Percentiles rank a stretch among this genome's conserved stretches.
Conservation (phyloP, 306 rosid genomes). For the Medicago arabica region DNA sequence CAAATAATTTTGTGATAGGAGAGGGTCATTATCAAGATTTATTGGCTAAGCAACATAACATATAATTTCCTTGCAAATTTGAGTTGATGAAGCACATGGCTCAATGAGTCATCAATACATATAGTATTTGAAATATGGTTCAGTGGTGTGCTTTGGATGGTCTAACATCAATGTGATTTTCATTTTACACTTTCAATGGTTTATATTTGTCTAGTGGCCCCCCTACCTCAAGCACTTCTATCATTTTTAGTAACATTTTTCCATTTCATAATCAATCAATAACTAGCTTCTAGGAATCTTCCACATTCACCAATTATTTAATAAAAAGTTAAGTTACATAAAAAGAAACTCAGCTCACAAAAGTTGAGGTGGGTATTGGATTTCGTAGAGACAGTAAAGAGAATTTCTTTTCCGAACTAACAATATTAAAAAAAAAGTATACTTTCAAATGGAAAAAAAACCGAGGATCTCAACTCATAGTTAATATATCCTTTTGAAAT, state of each 20-base stretch:
- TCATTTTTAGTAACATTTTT: not conserved
- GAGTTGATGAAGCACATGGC: not conserved
- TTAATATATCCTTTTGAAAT: too few species aligned
- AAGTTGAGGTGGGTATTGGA: not conserved
- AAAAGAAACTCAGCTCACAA: not conserved
- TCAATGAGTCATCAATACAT: not conserved
- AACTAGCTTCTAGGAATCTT: not conserved
- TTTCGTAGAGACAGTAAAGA: too few species aligned
- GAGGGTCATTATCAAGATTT: not conserved
- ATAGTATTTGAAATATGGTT: not conserved
- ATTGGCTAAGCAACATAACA: not conserved
- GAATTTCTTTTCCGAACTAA: too few species aligned
- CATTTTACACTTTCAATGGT: slow-evolving; percentile 44
- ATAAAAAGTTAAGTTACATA: not conserved
- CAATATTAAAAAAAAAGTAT: too few species aligned
- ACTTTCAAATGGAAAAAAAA: too few species aligned
- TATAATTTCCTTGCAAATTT: not conserved
- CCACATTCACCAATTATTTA: not conserved
- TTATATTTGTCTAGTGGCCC: slow-evolving; percentile 14
- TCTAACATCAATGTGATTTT: slow-evolving; percentile 11
- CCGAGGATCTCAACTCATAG: too few species aligned
- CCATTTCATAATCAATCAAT: not conserved
- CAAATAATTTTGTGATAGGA: not conserved
- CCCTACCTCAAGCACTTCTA: not conserved
- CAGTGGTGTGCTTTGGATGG: slow-evolving; percentile 20